Conservation (phyloP, 2,329 filamentous ascomycete genomes). For the Podosphaera aphanis region DNA sequence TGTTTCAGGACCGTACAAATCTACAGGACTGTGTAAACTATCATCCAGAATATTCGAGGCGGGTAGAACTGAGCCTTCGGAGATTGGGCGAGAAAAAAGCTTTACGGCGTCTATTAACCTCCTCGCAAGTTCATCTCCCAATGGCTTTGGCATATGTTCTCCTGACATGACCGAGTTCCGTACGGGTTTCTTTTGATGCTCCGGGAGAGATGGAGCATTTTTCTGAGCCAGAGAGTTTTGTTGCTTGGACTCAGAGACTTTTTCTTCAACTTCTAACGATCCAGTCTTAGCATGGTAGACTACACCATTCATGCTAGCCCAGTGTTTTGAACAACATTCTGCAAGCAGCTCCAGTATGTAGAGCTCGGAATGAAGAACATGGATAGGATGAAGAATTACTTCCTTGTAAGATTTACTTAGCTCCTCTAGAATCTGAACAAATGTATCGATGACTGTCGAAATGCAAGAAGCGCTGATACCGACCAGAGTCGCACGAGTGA, state of each 20-base stretch:
- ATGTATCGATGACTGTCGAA: constrained; percentile 28
- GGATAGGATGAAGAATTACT: constrained; percentile 28
- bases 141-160: constrained; percentile 11
- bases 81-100: constrained; percentile 31
- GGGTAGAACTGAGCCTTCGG: constrained; percentile 32
- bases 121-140: constrained; percentile 27
- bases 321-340: constrained; percentile 40
- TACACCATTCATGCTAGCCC: constrained; percentile 22
- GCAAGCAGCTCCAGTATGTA: constrained; percentile 39
- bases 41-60: constrained; percentile 34
- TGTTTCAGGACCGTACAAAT: constrained; percentile 15
- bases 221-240: constrained; percentile 2
- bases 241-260: constrained; percentile 5
- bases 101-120: constrained; percentile 33
- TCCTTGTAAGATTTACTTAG: constrained; percentile 29
- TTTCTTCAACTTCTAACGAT: constrained; percentile 7
- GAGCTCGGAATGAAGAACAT: constrained; percentile 39
- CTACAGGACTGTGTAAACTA: constrained; percentile 8
- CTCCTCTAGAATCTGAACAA: constrained; percentile 34
- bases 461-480: constrained; percentile 33
- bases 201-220: background rate
- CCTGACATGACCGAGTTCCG: constrained; percentile 9
- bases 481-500: constrained; percentile 36
- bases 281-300: constrained; percentile 5
- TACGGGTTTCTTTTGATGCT: constrained; percentile 9